phyloP scores from a whole-genome alignment of 768 basidiomycete species.

The Galerina marginata region DNA sequence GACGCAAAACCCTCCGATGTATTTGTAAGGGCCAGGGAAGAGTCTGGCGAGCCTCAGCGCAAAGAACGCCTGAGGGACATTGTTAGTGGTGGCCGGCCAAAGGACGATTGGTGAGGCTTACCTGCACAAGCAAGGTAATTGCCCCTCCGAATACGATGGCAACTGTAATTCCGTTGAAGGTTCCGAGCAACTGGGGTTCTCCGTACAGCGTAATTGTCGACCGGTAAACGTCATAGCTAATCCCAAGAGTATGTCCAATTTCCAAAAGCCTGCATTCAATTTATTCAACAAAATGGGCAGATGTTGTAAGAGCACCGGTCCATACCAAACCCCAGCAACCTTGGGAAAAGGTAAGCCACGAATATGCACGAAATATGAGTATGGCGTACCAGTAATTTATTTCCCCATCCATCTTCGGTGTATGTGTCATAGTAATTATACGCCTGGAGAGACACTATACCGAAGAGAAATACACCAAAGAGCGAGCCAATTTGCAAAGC shows the following conservation, averaged over 20 bases:
- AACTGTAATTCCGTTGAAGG: conserved; percentile 25
- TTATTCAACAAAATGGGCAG: not conserved
- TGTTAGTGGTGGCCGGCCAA: not conserved
- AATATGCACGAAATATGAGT: not conserved
- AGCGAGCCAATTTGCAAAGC: conserved; percentile 32
- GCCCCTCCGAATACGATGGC: conserved; percentile 31
- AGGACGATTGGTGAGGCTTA: conserved; percentile 15
- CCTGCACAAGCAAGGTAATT: conserved; percentile 37
- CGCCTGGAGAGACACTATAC: conserved; percentile 30
- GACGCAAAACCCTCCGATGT: conserved; percentile 33
- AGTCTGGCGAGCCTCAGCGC: conserved; percentile 34
- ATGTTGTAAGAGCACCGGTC: not conserved
- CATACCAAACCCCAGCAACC: conserved; percentile 17
- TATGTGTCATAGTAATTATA: conserved; percentile 30
- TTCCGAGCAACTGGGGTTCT: conserved; percentile 24
- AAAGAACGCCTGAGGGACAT: conserved; percentile 34
- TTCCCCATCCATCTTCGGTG: conserved; percentile 25
- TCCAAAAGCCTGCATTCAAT: conserved; percentile 28
- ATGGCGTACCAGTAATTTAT: conserved; percentile 27
- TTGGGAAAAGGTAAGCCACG: not conserved
- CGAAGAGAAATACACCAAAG: conserved; percentile 33
- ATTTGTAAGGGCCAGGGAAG: conserved; percentile 30
- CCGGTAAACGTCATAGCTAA: conserved; percentile 34
- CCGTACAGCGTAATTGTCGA: conserved; percentile 34
- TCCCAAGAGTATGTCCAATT: conserved; percentile 32